These are phyloP conservation scores for Erysimum cheiri DNA, from an alignment of 441 rosid genomes.

Conservation along the genomic window DNA sequence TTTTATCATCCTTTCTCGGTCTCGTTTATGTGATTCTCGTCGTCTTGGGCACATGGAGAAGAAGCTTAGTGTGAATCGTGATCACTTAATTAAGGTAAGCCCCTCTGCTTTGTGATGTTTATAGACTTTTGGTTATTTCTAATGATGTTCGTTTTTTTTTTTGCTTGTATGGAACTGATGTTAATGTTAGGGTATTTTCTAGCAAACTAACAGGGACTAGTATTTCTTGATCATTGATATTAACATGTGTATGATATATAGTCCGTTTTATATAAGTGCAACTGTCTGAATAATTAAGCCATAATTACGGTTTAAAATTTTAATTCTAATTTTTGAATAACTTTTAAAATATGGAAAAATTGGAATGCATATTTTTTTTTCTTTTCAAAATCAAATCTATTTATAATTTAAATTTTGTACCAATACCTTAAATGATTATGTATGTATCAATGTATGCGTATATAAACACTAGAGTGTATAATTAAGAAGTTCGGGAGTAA, in stretches of 20 bases:
- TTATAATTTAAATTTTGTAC: neutral
- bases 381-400: neutral
- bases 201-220: neutral
- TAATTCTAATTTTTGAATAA: too few species aligned
- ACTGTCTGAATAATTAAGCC: neutral
- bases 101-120: neutral
- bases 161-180: neutral
- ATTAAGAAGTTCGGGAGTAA: neutral
- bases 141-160: constrained; percentile 5
- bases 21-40: constrained; percentile 56
- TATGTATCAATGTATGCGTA: neutral
- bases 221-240: constrained; percentile 9
- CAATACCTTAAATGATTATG: neutral
- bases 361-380: neutral
- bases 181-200: neutral
- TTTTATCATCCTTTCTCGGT: constrained; percentile 50
- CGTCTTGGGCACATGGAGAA: constrained; percentile 43
- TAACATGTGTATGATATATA: neutral
- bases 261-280: neutral
- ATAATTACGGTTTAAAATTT: neutral
- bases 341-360: too few species aligned
- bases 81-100: constrained; percentile 51
- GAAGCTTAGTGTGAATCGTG: constrained; percentile 44
- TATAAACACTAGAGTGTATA: neutral
- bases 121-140: neutral